Conservation (phyloP, 2,329 filamentous ascomycete genomes). For the Davidsoniella neocaledoniae region DNA sequence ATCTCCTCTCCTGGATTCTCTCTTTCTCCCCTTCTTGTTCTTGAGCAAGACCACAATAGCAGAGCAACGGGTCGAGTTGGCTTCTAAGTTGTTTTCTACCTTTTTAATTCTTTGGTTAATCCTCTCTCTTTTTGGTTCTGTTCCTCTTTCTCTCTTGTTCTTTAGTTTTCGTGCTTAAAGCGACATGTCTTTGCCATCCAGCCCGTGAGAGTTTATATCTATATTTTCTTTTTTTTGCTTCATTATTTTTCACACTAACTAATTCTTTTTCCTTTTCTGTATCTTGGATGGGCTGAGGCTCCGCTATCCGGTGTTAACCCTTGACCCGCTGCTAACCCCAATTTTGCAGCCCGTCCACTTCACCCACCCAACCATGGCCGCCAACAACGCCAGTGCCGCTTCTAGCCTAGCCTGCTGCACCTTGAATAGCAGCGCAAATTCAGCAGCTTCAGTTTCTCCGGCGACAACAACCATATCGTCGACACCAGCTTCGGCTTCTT, state of each 20-base stretch:
- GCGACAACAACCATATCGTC: background rate
- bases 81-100: too few species aligned
- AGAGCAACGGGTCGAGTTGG: background rate
- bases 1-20: too few species aligned
- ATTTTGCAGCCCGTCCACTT: constrained; percentile 3
- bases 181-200: background rate
- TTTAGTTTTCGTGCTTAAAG: background rate
- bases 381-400: background rate
- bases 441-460: background rate
- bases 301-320: constrained; percentile 7
- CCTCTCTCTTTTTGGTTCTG: background rate
- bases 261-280: background rate
- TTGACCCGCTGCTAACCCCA: constrained; percentile 5
- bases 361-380: background rate
- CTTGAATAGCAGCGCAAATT: background rate
- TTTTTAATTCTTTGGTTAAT: background rate
- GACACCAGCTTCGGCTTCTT: background rate
- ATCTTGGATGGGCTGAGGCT: constrained; percentile 7
- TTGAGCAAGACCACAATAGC: background rate
- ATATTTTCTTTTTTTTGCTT: background rate
- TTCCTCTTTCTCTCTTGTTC: background rate
- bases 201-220: background rate
- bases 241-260: background rate
- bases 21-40: background rate
- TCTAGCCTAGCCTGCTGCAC: constrained; percentile 2